phyloP scores from a whole-genome alignment of 2,329 filamentous ascomycete species.

The Daldinia sp. region DNA sequence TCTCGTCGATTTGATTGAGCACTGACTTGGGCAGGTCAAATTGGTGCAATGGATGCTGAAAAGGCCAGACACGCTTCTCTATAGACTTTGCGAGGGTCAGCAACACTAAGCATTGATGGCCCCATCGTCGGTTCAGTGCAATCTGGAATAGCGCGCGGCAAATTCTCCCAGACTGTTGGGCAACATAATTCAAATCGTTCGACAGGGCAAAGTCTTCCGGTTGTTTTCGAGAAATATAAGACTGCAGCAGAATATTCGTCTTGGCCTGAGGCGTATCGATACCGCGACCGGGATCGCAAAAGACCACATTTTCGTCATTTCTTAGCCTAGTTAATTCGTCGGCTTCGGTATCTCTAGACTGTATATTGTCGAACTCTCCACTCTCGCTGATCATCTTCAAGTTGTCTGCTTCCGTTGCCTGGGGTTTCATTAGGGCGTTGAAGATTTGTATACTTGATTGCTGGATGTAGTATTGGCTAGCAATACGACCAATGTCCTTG shows the following conservation, averaged over 20 bases:
- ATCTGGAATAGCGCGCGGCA: conserved; percentile 97
- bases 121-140: conserved; percentile 92
- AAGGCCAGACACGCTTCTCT: conserved; percentile 94
- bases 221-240: conserved; percentile 87
- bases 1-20: conserved; percentile 84
- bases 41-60: conserved; percentile 92
- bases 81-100: conserved; percentile 95
- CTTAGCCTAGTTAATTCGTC: conserved; percentile 83
- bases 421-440: conserved; percentile 90
- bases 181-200: conserved; percentile 93
- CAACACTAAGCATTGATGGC: conserved; percentile 90
- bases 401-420: conserved; percentile 88
- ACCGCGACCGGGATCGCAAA: conserved; percentile 80
- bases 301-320: conserved; percentile 66
- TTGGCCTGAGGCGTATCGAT: conserved; percentile 81
- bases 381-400: conserved; percentile 97
- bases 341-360: conserved; percentile 87
- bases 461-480: conserved; percentile 95
- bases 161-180: conserved; percentile 94
- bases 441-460: conserved; percentile 96
- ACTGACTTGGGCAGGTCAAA: conserved; percentile 90
- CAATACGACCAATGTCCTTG: conserved; percentile 95
- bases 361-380: conserved; percentile 97
- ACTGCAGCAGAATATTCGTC: conserved; percentile 93
- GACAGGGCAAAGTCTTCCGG: conserved; percentile 92